Evolutionary conservation across 2,329 filamentous ascomycete species (phyloP).

Genomic region (Ceratocystis alfenasii): DNA sequence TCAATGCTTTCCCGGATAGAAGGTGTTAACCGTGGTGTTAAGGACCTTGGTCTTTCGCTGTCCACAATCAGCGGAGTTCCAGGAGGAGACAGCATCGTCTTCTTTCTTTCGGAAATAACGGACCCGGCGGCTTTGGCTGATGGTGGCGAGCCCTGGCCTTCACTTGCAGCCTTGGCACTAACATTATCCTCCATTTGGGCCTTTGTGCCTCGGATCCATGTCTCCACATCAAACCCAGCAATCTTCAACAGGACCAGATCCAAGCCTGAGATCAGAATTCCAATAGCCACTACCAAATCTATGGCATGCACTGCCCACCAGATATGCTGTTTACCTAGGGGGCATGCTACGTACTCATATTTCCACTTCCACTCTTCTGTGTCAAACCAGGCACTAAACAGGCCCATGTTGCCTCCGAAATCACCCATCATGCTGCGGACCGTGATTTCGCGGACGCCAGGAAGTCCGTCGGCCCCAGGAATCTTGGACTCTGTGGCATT

Average conservation of each 20-base stretch:
- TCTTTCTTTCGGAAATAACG: background rate
- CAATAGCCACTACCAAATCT: slow-evolving; percentile 9
- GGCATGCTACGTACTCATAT: slow-evolving; percentile 68
- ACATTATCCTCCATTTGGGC: background rate
- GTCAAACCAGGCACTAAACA: slow-evolving; percentile 87
- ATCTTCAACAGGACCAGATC: slow-evolving; percentile 9
- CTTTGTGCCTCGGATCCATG: slow-evolving; percentile 9
- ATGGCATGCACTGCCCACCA: slow-evolving; percentile 56
- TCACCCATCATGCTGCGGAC: slow-evolving; percentile 98
- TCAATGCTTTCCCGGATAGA: slow-evolving; percentile 39
- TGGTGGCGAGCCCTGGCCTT: background rate
- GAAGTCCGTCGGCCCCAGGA: slow-evolving; percentile 34
- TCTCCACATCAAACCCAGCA: slow-evolving; percentile 17
- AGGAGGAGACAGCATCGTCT: slow-evolving; percentile 4
- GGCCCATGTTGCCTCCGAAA: slow-evolving; percentile 80
- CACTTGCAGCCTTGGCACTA: background rate
- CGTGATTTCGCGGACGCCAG: slow-evolving; percentile 75
- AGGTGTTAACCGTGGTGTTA: slow-evolving; percentile 35
- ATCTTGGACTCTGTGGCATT: slow-evolving; percentile 35
- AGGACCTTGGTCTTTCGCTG: background rate
- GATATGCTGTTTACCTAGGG: slow-evolving; percentile 72
- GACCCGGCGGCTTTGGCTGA: background rate
- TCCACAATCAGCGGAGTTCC: background rate
- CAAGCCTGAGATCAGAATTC: slow-evolving; percentile 6
- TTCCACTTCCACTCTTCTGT: slow-evolving; percentile 59